These are phyloP conservation scores for Leccinum pachyderme DNA, from an alignment of 1,284 basidiomycete genomes.

Conservation along the genomic window DNA sequence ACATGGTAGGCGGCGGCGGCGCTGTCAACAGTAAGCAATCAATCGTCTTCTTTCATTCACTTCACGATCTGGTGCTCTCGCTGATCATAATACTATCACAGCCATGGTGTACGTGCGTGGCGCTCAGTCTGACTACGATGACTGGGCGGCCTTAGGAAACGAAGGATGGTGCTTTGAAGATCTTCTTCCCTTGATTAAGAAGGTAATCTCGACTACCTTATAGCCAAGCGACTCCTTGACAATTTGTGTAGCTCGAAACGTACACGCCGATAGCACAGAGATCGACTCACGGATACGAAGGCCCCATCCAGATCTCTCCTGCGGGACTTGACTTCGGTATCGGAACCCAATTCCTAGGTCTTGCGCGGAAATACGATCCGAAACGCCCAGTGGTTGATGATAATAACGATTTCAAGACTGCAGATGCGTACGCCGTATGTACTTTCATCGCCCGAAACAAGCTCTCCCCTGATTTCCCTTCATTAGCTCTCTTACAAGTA, in stretches of 20 bases:
- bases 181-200: constrained; percentile 9
- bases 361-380: constrained; percentile 6
- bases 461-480: not conserved
- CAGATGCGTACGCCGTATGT: constrained; percentile 47
- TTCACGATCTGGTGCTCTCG: not conserved
- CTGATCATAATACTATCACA: constrained; percentile 18
- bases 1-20: constrained; percentile 5
- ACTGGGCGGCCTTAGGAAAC: constrained; percentile 51
- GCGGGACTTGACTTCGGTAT: not conserved
- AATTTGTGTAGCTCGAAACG: constrained; percentile 3
- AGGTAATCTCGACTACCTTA: not conserved
- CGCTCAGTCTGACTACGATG: constrained; percentile 55
- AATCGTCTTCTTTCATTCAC: not conserved
- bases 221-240: not conserved
- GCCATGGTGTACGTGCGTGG: constrained; percentile 55
- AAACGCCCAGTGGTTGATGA: constrained; percentile 40
- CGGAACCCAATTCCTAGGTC: constrained; percentile 9
- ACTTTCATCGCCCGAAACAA: not conserved
- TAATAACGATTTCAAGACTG: constrained; percentile 41
- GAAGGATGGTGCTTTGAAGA: constrained; percentile 46
- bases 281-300: constrained; percentile 10
- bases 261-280: constrained; percentile 6
- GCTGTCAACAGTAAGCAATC: constrained; percentile 7
- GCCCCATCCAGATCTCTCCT: constrained; percentile 4
- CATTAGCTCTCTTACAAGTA: not conserved